A percentile compares a stretch with the other conserved stretches of the same genome.
Conservation (phyloP, 192 early-diverging fungal species). For the Podila horticola region DNA sequence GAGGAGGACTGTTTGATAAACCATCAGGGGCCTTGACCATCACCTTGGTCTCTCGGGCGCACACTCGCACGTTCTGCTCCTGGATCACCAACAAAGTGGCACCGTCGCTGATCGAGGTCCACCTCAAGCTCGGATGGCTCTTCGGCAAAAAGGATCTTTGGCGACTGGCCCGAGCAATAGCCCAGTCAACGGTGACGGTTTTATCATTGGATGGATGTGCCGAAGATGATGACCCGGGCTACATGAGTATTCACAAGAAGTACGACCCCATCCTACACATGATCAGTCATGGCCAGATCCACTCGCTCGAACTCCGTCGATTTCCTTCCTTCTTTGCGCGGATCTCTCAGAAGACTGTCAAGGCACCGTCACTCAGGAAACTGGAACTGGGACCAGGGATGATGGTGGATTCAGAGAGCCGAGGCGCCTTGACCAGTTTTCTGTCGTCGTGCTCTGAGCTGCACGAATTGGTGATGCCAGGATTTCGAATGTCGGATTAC, state of each 20-base stretch:
- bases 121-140: conserved; percentile 43
- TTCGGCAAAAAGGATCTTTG: conserved; percentile 45
- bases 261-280: conserved; percentile 43
- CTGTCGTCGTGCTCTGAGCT: conserved; percentile 26
- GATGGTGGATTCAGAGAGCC: conserved; percentile 12
- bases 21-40: conserved; percentile 40
- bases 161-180: conserved; percentile 30
- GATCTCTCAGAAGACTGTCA: conserved; percentile 22
- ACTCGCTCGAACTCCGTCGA: conserved; percentile 19
- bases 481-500: conserved; percentile 9
- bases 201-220: conserved; percentile 36
- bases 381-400: conserved; percentile 42
- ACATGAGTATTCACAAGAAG: conserved; percentile 37
- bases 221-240: conserved; percentile 18
- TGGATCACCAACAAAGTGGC: conserved; percentile 49
- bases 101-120: conserved; percentile 42
- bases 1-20: conserved; percentile 43
- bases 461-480: conserved; percentile 33
- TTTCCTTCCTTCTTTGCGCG: conserved; percentile 37
- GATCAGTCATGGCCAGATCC: conserved; percentile 34
- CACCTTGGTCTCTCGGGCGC: conserved; percentile 24
- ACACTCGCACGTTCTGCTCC: conserved; percentile 42
- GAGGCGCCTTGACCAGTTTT: conserved; percentile 13
- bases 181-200: conserved; percentile 39
- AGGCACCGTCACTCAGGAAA: conserved; percentile 15